Evolutionary conservation across 148 eudicot genomes (phyloP), one percentile per base, ranked within the genome.

Genomic region (Chenopodium suecicum): DNA sequence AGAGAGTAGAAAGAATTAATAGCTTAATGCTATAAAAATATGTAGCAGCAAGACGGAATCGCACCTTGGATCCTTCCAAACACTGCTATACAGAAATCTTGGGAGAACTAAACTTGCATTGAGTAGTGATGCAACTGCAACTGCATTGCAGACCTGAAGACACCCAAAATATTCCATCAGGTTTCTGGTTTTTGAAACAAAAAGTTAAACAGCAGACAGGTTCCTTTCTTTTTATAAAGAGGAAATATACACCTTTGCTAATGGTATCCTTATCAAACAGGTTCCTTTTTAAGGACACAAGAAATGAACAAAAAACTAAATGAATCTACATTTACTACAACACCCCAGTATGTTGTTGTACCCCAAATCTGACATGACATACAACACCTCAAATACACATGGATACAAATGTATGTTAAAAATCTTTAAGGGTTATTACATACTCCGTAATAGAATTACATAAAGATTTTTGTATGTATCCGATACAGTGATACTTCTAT

Each of bases 11-110:
- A 23, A 29, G 34, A 72, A 11, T 34, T 37, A 37, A 37, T 37
- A 37, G 44, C 44, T 9, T 63, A 48, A 63, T 31, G 52, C 56
- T 17, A 37, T 56, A 34, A 48, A 60, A 32, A 50, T 78, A 67
- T 27, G 56, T 10, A 66, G 9, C 7, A 23, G 50, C 70, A 56
- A 12, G 32, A 41, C 37, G 31, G 54, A 32, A 78, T 69, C 80
- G 17, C 62, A 95, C 99, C 99, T 95, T 56, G 94, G 92, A 85
- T 95, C 99, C 70, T 89, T 92, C 99, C 99, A 95, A 13, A 95
- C 99, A 83, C 88, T 95, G 88, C 99, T 95, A 78, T 91, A 94
- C 10, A 95, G 92, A 86, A 95, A 95, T 75, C 81, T 92, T 10
- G 99, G 99, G 75, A 95, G 85, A 73, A 95, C 96, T 83, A 95